Base-by-base conservation (phyloP, 2,329 filamentous ascomycete species). In the Ceratocystis smalleyi region DNA sequence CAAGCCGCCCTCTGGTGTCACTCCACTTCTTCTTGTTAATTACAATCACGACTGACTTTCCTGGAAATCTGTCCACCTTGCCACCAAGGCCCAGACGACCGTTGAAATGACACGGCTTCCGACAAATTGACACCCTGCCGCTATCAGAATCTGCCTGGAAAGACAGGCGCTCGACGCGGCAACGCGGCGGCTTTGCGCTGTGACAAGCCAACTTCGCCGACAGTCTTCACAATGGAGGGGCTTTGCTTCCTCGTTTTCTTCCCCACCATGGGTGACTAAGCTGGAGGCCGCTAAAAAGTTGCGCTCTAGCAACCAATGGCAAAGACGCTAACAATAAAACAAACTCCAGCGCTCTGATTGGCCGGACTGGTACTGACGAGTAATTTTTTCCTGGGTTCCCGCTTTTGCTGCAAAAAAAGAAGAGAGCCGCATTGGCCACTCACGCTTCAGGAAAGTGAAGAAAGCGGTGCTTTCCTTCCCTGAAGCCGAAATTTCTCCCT, bases 271-370 rank as follows among this genome's bases (percentile, higher is more conserved):
- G 10, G 35, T 40, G 64, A 65, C 60, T 63, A 65, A 65, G 47
- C 60, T 2, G n/a, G 15, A 17, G 15, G 3, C 64, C 64, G 55
- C 32, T 32, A 47, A 61, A 61, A 7, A 17, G 65, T 66, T 66
- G 65, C 24, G 27, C 15, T 47, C 17, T 43, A 65, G 49, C 47
- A 61, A 6, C 45, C 27, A 43, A 30, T 43, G 30, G 27, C 6
- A 27, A 32, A 45, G 19, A 24, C 47, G 5, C 32, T 40, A 63
- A 45, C 32, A 61, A 51, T 22, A 27, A 40, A 24, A 43, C 43
- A 61, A 66, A 66, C 61, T 47, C n/a, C 61, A 55, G 61, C 55
- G 49, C 45, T 66, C 24, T 66, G 61, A 66, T 66, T 66, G 45
- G 65, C 57, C 61, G 24, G 30, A 61, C 22, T 43, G 27, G 7